phyloP scores from a whole-genome alignment of 768 basidiomycete species.

The Kwoniella dejecticola region DNA sequence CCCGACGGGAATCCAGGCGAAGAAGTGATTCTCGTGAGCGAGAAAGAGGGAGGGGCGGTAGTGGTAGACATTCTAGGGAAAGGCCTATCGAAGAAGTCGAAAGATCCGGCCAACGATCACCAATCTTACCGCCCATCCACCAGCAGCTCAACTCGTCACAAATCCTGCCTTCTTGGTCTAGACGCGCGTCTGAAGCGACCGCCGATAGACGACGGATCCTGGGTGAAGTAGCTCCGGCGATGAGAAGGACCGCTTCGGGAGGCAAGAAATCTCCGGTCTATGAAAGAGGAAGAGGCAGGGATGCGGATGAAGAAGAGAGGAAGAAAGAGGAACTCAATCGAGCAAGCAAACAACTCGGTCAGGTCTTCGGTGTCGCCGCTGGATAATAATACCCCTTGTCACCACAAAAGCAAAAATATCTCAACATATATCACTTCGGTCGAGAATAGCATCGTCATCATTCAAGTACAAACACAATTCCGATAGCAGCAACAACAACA shows the following conservation, averaged over 20 bases:
- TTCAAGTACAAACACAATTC: too few relatives aligned
- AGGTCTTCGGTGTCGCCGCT: slow-evolving; percentile 28
- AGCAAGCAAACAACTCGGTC: slow-evolving; percentile 23
- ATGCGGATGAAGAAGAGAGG: slow-evolving; percentile 11
- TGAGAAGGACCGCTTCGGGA: slow-evolving; percentile 15
- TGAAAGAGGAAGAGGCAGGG: background rate
- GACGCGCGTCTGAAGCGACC: slow-evolving; percentile 19
- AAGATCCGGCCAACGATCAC: background rate
- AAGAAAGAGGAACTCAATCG: slow-evolving; percentile 20
- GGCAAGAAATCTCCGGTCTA: slow-evolving; percentile 13
- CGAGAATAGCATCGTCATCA: too few relatives aligned
- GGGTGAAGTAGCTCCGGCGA: slow-evolving; percentile 12
- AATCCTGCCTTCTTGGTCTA: slow-evolving; percentile 37
- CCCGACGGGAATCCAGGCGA: slow-evolving; percentile 15
- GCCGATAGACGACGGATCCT: slow-evolving; percentile 6
- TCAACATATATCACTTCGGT: too few relatives aligned
- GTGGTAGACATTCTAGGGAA: slow-evolving; percentile 1
- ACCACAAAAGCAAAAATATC: too few relatives aligned
- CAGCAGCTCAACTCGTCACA: slow-evolving; percentile 18
- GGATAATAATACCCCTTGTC: too few relatives aligned
- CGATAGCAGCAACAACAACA: too few relatives aligned
- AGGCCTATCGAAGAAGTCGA: slow-evolving; percentile 5
- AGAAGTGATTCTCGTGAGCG: slow-evolving; percentile 28
- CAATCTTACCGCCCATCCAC: background rate
- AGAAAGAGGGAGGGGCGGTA: slow-evolving; percentile 13